Evolutionary conservation across 148 eudicot species (phyloP).

Genomic region (Cornus controversa): DNA sequence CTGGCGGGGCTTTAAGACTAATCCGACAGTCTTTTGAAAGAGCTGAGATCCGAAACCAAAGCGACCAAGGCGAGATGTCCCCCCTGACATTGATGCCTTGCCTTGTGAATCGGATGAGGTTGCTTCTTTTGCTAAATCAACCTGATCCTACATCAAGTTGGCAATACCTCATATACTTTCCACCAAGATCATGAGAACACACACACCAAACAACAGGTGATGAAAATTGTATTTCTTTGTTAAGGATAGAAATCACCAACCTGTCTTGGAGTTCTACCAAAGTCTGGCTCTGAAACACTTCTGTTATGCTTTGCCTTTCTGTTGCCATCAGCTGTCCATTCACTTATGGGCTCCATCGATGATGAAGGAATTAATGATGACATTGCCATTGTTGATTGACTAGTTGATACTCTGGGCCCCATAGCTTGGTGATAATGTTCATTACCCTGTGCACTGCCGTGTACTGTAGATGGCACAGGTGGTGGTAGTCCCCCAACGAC

Average conservation of each 20-base stretch:
- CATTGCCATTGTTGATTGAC: constrained; percentile 91
- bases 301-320: constrained; percentile 58
- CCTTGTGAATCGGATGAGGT: constrained; percentile 42
- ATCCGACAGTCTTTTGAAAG: constrained; percentile 77
- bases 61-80: constrained; percentile 65
- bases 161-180: constrained; percentile 8
- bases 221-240: neutral
- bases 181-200: neutral
- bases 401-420: constrained; percentile 58
- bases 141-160: constrained; percentile 34
- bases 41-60: constrained; percentile 70
- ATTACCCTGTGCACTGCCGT: constrained; percentile 36
- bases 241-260: constrained; percentile 31
- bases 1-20: constrained; percentile 62
- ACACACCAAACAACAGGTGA: neutral
- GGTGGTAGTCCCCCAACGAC: constrained; percentile 94
- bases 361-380: constrained; percentile 70
- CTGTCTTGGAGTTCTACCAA: constrained; percentile 74
- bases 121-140: constrained; percentile 51
- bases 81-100: constrained; percentile 47
- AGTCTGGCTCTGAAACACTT: constrained; percentile 88
- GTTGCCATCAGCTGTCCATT: constrained; percentile 54
- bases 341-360: constrained; percentile 65
- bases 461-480: constrained; percentile 46
- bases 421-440: constrained; percentile 47